Evolutionary conservation across 768 basidiomycete species (phyloP).

Genomic region (Asterophora parasitica): DNA sequence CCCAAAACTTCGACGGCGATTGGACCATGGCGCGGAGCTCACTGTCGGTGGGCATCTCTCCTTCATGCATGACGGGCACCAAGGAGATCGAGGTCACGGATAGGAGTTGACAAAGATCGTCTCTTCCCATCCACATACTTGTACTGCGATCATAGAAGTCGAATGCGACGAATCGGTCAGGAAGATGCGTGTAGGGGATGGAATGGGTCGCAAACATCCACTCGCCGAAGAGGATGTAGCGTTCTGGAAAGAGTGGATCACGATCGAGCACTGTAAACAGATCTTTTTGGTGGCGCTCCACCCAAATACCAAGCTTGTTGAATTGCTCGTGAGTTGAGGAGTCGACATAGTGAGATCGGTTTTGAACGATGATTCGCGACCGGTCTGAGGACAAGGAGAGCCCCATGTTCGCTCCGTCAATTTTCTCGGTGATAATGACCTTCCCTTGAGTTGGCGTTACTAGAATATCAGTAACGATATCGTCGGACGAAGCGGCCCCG

Average conservation of each 20-base stretch:
- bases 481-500: conserved; percentile 52
- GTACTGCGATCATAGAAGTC: conserved; percentile 53
- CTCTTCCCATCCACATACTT: conserved; percentile 34
- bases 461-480: conserved; percentile 33
- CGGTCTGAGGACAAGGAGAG: conserved; percentile 49
- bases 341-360: conserved; percentile 57
- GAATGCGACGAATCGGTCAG: conserved; percentile 54
- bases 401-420: conserved; percentile 67
- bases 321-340: conserved; percentile 56
- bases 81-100: conserved; percentile 33
- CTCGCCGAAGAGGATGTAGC: conserved; percentile 59
- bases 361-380: conserved; percentile 48
- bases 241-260: conserved; percentile 48
- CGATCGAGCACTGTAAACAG: conserved; percentile 39
- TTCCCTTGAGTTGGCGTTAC: conserved; percentile 19
- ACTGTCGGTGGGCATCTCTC: conserved; percentile 32
- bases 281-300: conserved; percentile 43
- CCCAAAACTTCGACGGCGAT: conserved; percentile 36
- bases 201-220: conserved; percentile 63
- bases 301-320: conserved; percentile 51
- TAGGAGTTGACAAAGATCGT: conserved; percentile 30
- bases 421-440: conserved; percentile 56
- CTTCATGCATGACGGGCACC: conserved; percentile 42
- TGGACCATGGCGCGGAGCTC: conserved; percentile 45
- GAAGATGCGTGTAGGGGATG: conserved; percentile 49